A percentile compares a stretch with the other conserved stretches of the same genome.
These are phyloP conservation scores for Mortierella claussenii DNA, from an alignment of 192 early-diverging fungal species.

Conservation along the genomic window DNA sequence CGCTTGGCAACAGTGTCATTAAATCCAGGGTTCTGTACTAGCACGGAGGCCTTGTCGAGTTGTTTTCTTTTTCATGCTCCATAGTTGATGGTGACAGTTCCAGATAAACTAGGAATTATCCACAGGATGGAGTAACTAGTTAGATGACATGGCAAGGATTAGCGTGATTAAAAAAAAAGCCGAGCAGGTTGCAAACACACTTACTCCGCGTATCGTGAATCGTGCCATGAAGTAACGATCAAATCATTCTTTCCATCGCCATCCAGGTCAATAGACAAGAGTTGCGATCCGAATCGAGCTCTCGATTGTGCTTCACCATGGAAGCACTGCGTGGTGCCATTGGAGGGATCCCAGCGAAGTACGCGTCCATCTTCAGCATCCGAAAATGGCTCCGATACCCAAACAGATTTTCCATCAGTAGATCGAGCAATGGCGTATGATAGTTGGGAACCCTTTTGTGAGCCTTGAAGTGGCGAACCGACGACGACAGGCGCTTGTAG, in stretches of 20 bases:
- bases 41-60: no score
- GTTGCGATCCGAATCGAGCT: not conserved
- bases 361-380: constrained; percentile 10
- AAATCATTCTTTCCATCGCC: constrained; percentile 7
- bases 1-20: not conserved
- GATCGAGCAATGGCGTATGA: not conserved
- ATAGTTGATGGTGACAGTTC: constrained; percentile 8
- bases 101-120: not conserved
- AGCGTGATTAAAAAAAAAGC: not conserved
- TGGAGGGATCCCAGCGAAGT: not conserved
- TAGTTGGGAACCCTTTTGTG: constrained; percentile 7
- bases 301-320: not conserved
- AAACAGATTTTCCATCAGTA: not conserved
- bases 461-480: constrained; percentile 2
- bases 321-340: not conserved
- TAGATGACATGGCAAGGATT: not conserved
- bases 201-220: constrained; percentile 19
- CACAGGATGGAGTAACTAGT: not conserved
- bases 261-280: constrained; percentile 5
- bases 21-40: not conserved
- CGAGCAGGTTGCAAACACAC: not conserved
- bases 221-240: constrained; percentile 5
- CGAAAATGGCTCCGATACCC: constrained; percentile 11
- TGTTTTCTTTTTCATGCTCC: not conserved
- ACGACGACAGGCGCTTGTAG: not conserved